These are phyloP conservation scores for Pyricularia pennisetigena DNA, from an alignment of 2,329 filamentous ascomycete species.

Conservation along the genomic window DNA sequence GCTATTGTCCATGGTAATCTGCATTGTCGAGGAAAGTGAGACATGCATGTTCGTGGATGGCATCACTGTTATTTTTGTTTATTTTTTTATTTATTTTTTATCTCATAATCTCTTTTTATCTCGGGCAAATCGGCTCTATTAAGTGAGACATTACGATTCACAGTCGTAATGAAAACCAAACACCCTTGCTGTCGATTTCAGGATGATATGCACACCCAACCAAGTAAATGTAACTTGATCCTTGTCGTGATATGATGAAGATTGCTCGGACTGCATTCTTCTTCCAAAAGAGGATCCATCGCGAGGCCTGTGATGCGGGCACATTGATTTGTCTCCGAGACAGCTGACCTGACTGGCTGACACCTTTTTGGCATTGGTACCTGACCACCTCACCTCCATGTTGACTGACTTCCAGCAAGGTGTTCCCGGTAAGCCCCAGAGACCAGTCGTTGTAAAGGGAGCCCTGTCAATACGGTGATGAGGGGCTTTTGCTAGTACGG, in stretches of 20 bases:
- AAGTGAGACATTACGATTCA: background rate
- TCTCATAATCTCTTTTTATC: background rate
- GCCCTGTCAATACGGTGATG: background rate
- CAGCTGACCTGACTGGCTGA: background rate
- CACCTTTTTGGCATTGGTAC: background rate
- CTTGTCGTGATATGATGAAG: background rate
- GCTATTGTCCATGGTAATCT: background rate
- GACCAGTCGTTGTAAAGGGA: background rate
- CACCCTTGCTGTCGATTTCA: background rate
- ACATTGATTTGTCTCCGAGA: background rate
- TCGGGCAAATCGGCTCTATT: background rate
- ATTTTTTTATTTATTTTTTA: background rate
- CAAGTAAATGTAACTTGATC: too few species aligned
- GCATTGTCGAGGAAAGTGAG: background rate
- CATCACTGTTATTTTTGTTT: background rate
- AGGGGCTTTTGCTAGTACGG: background rate
- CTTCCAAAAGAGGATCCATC: background rate
- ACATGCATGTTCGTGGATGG: background rate
- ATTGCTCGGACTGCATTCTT: background rate
- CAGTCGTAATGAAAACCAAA: background rate
- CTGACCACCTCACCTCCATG: background rate
- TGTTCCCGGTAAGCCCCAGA: background rate
- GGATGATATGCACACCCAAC: background rate
- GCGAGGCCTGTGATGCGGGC: background rate
- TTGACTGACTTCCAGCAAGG: background rate